Evolutionary conservation across 2,329 filamentous ascomycete genomes (phyloP), one percentile per base, ranked within the genome.

Genomic region (Sporothrix dimorphospora): DNA sequence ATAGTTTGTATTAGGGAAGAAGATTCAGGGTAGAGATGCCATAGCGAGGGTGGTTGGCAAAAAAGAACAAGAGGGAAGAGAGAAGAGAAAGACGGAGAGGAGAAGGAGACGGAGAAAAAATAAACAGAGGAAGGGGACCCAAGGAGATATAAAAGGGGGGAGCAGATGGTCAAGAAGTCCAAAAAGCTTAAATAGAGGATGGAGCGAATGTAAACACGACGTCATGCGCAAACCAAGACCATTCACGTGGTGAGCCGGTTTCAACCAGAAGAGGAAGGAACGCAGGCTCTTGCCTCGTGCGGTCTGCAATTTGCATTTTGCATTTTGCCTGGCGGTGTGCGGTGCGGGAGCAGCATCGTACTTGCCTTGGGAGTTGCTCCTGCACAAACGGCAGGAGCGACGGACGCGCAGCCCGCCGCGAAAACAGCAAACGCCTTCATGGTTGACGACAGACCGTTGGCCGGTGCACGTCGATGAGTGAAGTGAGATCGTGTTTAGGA

Each of bases 381-480:
- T 49, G 42, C 57, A 21, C 27, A 45, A 30, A 57, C 51, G 45
- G 70, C 49, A 73, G 72, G 70, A 40, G 59, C 72, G 66, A 72
- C 19, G 14, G 53, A 53, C 40, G 61, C 51, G 27, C 69, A 69
- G 69, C 12, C 69, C 45, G 51, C 59, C 24, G 27, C 38, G 12
- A 73, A 27, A 24, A 70, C 3, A 27, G 70, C 49, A 72, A 70
- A 38, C 66, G 70, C 61, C 66, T 67, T 72, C 66, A 72, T 67
- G n/a, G 40, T 30, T 27, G 21, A 21, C 61, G 27, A 51, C 19
- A 45, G 38, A 12, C 24, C 24, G 45, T 65, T 42, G 24, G 21
- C 12, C 61, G 61, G 40, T 19, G 61, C 42, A 49, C 24, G 40
- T 47, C 40, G 42, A 45, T 40, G n/a, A 14, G 57, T 24, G 27